Evolutionary conservation across 2,329 filamentous ascomycete genomes (phyloP).

Genomic region (Massarina eburnea): DNA sequence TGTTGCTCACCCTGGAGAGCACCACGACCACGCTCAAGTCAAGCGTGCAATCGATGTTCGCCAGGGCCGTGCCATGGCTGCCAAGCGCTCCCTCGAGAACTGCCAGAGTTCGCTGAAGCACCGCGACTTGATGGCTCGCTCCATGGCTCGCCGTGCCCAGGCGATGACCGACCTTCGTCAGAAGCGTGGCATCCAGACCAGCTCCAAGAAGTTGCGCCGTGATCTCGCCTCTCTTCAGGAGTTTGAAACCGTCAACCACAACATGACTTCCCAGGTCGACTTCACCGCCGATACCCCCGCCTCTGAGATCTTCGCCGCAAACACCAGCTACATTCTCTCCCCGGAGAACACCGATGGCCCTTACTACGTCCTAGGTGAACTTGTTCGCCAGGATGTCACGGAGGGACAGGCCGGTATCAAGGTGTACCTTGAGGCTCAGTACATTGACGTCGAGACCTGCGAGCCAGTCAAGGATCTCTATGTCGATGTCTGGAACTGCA

Average conservation of each 20-base stretch:
- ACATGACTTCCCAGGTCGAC: conserved; percentile 25
- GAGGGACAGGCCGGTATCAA: conserved; percentile 54
- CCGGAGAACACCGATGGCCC: conserved; percentile 38
- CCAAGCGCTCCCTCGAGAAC: too few relatives aligned
- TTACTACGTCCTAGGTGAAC: conserved; percentile 20
- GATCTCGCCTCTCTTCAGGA: conserved; percentile 33
- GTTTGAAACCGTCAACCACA: conserved; percentile 33
- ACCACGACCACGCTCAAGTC: too few relatives aligned
- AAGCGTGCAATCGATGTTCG: too few relatives aligned
- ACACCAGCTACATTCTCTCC: conserved; percentile 37
- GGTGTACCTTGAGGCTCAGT: conserved; percentile 55
- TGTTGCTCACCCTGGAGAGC: too few relatives aligned
- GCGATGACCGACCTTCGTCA: conserved; percentile 19
- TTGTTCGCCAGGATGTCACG: background rate
- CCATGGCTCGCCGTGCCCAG: conserved; percentile 21
- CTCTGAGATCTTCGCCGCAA: conserved; percentile 37
- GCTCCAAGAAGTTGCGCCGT: conserved; percentile 27
- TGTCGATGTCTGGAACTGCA: conserved; percentile 56
- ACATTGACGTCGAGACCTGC: conserved; percentile 58
- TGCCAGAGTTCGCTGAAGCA: too few relatives aligned
- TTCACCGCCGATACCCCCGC: conserved; percentile 41
- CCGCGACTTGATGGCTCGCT: conserved; percentile 21
- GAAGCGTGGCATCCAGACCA: conserved; percentile 27
- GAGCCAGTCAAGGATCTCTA: conserved; percentile 50
- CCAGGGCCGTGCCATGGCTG: too few relatives aligned